Conservation (phyloP, 805 yeast genomes). For the Zygoascus biomembranicola region DNA sequence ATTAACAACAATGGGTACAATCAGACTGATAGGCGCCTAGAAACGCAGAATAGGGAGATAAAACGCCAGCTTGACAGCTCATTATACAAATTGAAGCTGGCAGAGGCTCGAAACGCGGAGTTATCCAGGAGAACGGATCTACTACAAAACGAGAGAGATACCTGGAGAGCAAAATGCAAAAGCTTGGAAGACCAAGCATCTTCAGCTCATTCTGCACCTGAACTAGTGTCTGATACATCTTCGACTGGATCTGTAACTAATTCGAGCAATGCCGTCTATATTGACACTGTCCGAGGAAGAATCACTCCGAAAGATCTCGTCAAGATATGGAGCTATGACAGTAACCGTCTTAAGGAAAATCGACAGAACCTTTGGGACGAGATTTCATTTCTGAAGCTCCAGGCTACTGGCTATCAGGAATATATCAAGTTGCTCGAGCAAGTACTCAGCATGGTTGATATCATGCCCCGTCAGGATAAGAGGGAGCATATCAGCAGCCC, state of each 20-base stretch:
- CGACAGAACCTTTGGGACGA: not conserved
- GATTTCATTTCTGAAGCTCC: not conserved
- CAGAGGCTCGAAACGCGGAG: not conserved
- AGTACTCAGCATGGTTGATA: not conserved
- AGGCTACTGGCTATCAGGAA: slow-evolving; percentile 1
- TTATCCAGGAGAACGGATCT: not conserved
- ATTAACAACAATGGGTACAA: not conserved
- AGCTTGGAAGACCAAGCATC: not conserved
- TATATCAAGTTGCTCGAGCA: not conserved
- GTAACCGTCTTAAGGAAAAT: not conserved
- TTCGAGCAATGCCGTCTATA: not conserved
- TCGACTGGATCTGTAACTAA: not conserved
- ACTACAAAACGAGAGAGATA: not conserved
- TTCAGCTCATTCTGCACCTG: not conserved
- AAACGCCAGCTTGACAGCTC: not conserved
- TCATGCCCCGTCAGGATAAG: not conserved
- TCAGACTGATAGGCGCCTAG: not conserved
- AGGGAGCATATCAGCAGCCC: not conserved
- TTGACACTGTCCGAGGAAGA: not conserved
- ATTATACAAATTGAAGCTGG: not conserved
- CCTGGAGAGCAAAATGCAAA: not conserved
- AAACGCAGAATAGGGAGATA: not conserved
- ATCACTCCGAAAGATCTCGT: not conserved
- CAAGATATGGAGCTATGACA: not conserved
- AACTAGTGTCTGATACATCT: not conserved